Percentiles rank a stretch among this genome's conserved stretches.
Evolutionary conservation across 1,284 basidiomycete species (phyloP).

Genomic region (Waitea zeae): DNA sequence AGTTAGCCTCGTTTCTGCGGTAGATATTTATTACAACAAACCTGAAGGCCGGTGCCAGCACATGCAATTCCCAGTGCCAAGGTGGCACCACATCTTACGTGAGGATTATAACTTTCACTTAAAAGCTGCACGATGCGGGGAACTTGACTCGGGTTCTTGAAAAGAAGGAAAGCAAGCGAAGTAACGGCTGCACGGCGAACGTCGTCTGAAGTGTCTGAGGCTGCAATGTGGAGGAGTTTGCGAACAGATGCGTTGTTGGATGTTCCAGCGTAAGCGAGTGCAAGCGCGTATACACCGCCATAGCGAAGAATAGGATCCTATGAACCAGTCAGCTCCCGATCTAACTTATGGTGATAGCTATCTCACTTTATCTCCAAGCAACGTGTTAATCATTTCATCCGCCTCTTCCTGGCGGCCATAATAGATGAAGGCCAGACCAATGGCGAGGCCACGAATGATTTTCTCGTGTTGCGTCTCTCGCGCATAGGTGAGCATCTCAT

Average conservation of each 20-base stretch:
- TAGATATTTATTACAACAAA: slow-evolving; percentile 16
- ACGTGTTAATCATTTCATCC: slow-evolving; percentile 53
- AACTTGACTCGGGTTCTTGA: slow-evolving; percentile 89
- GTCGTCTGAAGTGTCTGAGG: slow-evolving; percentile 94
- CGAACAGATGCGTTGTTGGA: slow-evolving; percentile 86
- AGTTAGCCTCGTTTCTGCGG: slow-evolving; percentile 6
- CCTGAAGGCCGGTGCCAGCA: slow-evolving; percentile 89
- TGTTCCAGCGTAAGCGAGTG: slow-evolving; percentile 88
- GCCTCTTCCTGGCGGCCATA: slow-evolving; percentile 87
- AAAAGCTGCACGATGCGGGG: slow-evolving; percentile 89
- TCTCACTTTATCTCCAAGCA: slow-evolving; percentile 74
- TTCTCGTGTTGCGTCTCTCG: slow-evolving; percentile 96
- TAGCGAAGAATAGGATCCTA: slow-evolving; percentile 93
- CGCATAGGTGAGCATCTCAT: slow-evolving; percentile 90
- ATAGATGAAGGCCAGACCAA: slow-evolving; percentile 81
- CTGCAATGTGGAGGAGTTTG: slow-evolving; percentile 82
- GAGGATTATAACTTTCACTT: slow-evolving; percentile 97
- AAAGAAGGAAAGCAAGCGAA: slow-evolving; percentile 84
- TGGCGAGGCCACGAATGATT: slow-evolving; percentile 86
- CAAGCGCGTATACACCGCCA: slow-evolving; percentile 89
- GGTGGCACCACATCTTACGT: slow-evolving; percentile 90
- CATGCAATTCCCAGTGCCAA: slow-evolving; percentile 90
- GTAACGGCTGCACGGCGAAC: slow-evolving; percentile 91
- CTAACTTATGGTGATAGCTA: slow-evolving; percentile 5
- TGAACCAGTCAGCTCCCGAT: slow-evolving; percentile 1